Base-by-base conservation (phyloP, 495 filamentous ascomycete genomes). In the Copromyces sp. region DNA sequence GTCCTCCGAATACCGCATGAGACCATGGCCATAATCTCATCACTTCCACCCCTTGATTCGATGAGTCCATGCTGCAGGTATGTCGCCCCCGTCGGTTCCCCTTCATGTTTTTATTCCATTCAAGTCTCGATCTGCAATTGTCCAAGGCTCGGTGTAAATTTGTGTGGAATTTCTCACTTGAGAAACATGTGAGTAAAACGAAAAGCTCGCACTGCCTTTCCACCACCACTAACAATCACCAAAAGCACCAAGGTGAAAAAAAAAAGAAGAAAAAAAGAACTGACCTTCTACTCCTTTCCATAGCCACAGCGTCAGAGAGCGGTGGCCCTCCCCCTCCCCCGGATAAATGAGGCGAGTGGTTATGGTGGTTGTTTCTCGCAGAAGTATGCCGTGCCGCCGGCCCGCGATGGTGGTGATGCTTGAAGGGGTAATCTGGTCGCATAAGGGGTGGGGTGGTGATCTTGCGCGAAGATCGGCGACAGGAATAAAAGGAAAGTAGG, bases 281-380 rank as follows among this genome's bases (percentile, higher is more conserved):
- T 78, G 75, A 83, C 82, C 81, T 81, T 73, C 82, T 78, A 74
- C 81, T 82, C 70, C 82, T 74, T 20, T 78, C 78, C 77, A 80
- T 78, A 12, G 14, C 53, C 53, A 17, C 29, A 17, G 53, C 53
- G 17, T 65, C 53, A 40, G 39, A 40, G 14, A 9, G 53, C 29
- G 53, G 53, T 65, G 53, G 53, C 11, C 39, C 39, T 40, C 11
- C 39, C 8, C 39, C 11, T 3, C 53, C 29, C 3, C 53, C 53
- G 2, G 29, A 65, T 17, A 65, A 65, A 40, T 40, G 61, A 17
- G 68, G 68, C 39, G 72, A 14, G 39, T 35, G 61, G 71, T 68
- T 72, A 39, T 47, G 71, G 71, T 70, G 14, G 0, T n/a, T 53
- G 9, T n/a, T 40, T 53, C 24, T 24, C 24, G 24, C 47, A 59